These are phyloP conservation scores for Camellia lanceoleosa DNA, from an alignment of 148 eudicot species.

Conservation along the genomic window DNA sequence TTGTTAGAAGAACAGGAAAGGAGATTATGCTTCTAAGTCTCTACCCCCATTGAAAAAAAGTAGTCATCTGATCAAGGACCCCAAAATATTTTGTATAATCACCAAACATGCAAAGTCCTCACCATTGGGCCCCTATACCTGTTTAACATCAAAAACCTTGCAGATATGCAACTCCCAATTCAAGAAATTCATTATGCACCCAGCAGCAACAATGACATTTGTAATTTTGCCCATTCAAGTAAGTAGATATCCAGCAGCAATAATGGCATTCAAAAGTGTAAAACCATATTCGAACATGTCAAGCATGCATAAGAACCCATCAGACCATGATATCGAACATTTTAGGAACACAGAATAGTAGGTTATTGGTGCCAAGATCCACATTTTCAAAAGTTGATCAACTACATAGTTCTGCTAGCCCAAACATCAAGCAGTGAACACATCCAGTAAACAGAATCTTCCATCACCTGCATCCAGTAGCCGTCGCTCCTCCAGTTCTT, in stretches of 20 bases:
- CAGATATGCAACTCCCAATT: conserved; percentile 33
- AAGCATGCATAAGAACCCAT: conserved; percentile 59
- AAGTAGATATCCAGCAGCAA: conserved; percentile 44
- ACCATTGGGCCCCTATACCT: conserved; percentile 1
- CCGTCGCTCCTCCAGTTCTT: conserved; percentile 31
- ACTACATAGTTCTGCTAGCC: conserved; percentile 25
- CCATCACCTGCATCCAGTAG: conserved; percentile 12
- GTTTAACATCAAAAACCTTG: conserved; percentile 7
- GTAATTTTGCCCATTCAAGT: conserved; percentile 36
- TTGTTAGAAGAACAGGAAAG: conserved; percentile 27
- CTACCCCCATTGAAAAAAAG: conserved; percentile 1
- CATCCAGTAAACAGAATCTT: conserved; percentile 1
- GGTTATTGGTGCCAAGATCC: conserved; percentile 49
- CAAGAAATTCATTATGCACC: conserved; percentile 40
- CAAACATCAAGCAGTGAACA: conserved; percentile 18
- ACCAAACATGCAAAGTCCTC: conserved; percentile 16
- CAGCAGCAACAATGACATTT: conserved; percentile 23
- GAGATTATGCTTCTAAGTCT: conserved; percentile 19
- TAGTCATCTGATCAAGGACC: conserved; percentile 11
- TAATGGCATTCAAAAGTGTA: conserved; percentile 50
- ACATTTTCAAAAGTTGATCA: conserved; percentile 43
- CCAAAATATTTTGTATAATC: not conserved
- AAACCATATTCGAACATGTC: conserved; percentile 42
- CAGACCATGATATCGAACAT: conserved; percentile 49
- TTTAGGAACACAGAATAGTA: conserved; percentile 42